phyloP scores from a whole-genome alignment of 176 grass and related monocot species.

The Oryza brachyantha region DNA sequence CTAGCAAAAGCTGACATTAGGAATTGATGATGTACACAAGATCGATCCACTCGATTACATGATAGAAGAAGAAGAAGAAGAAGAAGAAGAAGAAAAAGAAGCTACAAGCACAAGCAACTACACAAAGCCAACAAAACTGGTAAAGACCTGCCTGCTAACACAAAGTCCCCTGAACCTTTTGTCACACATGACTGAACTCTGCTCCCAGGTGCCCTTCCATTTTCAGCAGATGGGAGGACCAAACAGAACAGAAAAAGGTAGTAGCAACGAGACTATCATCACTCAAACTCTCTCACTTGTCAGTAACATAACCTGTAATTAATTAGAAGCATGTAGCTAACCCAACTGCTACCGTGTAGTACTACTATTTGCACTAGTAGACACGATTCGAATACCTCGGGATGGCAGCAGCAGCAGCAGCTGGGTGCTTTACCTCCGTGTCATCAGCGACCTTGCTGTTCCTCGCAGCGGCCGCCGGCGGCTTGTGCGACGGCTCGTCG shows the following conservation, averaged over 20 bases:
- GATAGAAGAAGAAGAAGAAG: not conserved
- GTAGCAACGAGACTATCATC: no score
- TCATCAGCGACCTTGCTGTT: not conserved
- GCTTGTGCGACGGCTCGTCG: not conserved
- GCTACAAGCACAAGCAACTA: not conserved
- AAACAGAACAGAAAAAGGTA: not conserved
- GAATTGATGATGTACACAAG: not conserved
- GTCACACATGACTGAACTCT: not conserved
- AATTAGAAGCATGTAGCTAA: not conserved
- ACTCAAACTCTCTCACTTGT: not conserved
- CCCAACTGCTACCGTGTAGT: not conserved
- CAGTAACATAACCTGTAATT: not conserved
- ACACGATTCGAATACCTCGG: not conserved
- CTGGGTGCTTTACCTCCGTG: not conserved
- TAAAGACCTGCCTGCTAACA: not conserved
- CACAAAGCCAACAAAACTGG: not conserved
- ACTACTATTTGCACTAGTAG: not conserved
- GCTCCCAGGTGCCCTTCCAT: not conserved
- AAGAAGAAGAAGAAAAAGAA: not conserved
- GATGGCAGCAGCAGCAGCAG: not conserved
- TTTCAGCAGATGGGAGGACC: not conserved
- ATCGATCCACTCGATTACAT: constrained; percentile 5
- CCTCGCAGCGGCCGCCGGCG: not conserved
- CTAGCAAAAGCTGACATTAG: not conserved
- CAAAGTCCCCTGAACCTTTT: not conserved